Conservation (phyloP, 2,329 filamentous ascomycete species). For the Neospermospora avenae region DNA sequence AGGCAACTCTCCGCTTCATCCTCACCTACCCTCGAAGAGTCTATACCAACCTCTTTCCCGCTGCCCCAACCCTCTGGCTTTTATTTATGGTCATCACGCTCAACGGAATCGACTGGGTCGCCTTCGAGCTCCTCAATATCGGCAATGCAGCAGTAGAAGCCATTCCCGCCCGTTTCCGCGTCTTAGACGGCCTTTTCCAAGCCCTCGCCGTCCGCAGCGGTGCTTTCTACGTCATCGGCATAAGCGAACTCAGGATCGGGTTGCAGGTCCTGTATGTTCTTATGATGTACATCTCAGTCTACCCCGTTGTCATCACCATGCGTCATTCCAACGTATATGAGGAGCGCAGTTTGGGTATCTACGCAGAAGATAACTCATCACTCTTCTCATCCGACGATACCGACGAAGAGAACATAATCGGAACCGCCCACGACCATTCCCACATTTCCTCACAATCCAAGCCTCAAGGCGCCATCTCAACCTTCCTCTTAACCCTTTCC, state of each 20-base stretch:
- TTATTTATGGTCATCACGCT: constrained; percentile 57
- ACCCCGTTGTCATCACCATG: constrained; percentile 61
- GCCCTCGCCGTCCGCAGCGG: constrained; percentile 61
- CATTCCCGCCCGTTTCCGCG: constrained; percentile 50
- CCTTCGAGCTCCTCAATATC: constrained; percentile 64
- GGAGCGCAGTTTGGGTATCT: constrained; percentile 62
- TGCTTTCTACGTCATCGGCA: constrained; percentile 63
- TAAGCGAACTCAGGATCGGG: constrained; percentile 52
- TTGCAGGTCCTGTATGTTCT: constrained; percentile 59
- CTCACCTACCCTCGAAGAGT: constrained; percentile 55
- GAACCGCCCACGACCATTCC: not conserved
- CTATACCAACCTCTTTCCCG: constrained; percentile 63
- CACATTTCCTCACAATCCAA: not conserved
- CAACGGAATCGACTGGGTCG: constrained; percentile 62
- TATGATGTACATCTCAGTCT: constrained; percentile 65
- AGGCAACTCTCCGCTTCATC: constrained; percentile 51
- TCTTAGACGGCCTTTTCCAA: constrained; percentile 65
- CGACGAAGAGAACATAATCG: not conserved
- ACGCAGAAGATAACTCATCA: constrained; percentile 35
- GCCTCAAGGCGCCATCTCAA: constrained; percentile 2
- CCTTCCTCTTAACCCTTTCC: not conserved
- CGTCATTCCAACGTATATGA: constrained; percentile 71
- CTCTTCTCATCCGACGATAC: not conserved
- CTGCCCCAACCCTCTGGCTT: constrained; percentile 63
- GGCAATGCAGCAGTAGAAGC: constrained; percentile 53